Conservation (phyloP, 1,139 yeast species). For the Arxiozyma telluris region DNA sequence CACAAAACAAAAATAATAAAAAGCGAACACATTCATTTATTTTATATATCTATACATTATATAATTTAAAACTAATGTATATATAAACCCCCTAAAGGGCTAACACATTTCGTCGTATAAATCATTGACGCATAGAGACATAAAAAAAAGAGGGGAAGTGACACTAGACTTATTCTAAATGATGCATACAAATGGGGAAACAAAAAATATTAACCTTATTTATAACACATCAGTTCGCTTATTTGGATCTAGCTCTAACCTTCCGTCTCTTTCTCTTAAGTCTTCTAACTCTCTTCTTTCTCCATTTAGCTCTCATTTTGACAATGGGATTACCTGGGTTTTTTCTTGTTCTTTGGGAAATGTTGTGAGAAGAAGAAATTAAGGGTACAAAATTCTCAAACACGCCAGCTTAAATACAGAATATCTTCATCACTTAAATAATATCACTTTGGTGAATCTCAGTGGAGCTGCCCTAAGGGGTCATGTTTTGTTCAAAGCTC, state of each 20-base stretch:
- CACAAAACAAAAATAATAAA: background rate
- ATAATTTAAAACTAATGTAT: background rate
- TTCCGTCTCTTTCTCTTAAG: conserved; percentile 99
- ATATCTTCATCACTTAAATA: background rate
- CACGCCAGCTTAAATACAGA: background rate
- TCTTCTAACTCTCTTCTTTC: conserved; percentile 99
- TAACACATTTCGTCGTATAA: background rate
- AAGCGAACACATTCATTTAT: conserved; percentile 3
- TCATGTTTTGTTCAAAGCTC: background rate
- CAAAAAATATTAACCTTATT: background rate
- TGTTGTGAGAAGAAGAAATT: background rate
- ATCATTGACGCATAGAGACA: background rate
- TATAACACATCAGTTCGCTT: conserved; percentile 43
- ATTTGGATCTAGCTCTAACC: conserved; percentile 99
- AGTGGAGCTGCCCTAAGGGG: background rate
- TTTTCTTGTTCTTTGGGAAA: conserved; percentile 6
- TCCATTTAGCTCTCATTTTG: conserved; percentile 88
- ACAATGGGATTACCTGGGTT: conserved; percentile 13
- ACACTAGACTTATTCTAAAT: background rate
- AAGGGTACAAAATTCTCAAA: background rate
- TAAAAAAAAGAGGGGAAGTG: background rate
- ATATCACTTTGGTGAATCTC: background rate
- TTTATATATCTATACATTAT: conserved; percentile 1
- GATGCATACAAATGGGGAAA: background rate
- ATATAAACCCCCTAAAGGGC: background rate